Base-by-base conservation (phyloP, 2,329 filamentous ascomycete species). In the Fusarium haematococcum region DNA sequence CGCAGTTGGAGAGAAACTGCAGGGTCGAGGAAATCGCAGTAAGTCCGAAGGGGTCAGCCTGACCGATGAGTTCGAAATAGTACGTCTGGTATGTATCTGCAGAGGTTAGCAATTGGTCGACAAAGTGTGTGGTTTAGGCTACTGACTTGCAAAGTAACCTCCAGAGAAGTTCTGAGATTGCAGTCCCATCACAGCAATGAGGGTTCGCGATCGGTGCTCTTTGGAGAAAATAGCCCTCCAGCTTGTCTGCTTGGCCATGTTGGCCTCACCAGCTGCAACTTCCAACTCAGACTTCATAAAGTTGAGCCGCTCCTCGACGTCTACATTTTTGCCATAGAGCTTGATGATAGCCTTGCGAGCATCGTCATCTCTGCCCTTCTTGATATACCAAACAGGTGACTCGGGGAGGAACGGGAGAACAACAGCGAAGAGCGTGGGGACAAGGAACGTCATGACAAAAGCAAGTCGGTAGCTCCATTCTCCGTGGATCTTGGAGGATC, bases 221-320 rank as follows among this genome's bases (percentile, higher is more conserved):
- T 79, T 80, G 25, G 79, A 78, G 45, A 80, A 80, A 13, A 80
- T 79, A 0, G 79, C 79, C 58, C 65, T 79, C 77, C 78, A 80
- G 52, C 73, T 80, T 2, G 78, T 80, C 43, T 80, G 78, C n/a
- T 65, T 77, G 0, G 77, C 78, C 63, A 75, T 67, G 33, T 56
- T 73, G 32, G 66, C 66, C 11, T 79, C 79, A 0, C 79, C 76
- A 9, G 74, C 74, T 9, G 67, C 68, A 3, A 77, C 66, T 35
- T 79, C 77, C 0, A 80, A 68, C 54, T 80, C 79, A 1, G 76
- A 79, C 37, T 74, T 75, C 65, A 80, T 80, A 5, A 78, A 78
- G 3, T 41, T 35, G 1, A 80, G 69, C 16, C 77, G 43, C 27
- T 78, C 75, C 7, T 79, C 78, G 0, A 76, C 65, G n/a, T 80